Conservation (phyloP, 805 yeast genomes). For the Wickerhamiella australiensis region DNA sequence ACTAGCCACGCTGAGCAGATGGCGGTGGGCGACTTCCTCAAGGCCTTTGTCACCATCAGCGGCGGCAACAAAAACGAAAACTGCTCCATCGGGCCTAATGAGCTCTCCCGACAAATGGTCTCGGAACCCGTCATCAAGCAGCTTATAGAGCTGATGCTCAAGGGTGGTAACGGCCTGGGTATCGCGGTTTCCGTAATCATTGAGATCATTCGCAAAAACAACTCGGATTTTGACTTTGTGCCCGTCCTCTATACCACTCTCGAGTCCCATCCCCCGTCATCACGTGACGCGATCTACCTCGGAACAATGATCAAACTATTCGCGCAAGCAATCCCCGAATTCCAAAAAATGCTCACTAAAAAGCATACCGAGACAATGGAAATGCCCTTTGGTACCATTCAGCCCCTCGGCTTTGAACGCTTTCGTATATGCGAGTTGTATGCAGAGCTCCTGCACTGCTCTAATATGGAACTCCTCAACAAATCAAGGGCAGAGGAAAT, state of each 20-base stretch:
- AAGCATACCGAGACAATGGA: slow-evolving; percentile 30
- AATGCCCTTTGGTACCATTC: slow-evolving; percentile 55
- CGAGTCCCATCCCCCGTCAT: slow-evolving; percentile 84
- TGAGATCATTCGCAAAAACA: slow-evolving; percentile 88
- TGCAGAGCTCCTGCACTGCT: slow-evolving; percentile 90
- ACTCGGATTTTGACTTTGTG: slow-evolving; percentile 85
- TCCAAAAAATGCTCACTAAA: slow-evolving; percentile 47
- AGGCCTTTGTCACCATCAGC: slow-evolving; percentile 85
- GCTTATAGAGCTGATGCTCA: slow-evolving; percentile 64
- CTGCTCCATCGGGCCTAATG: slow-evolving; percentile 92
- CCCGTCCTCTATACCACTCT: slow-evolving; percentile 73
- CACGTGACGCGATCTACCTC: slow-evolving; percentile 83
- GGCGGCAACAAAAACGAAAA: slow-evolving; percentile 85
- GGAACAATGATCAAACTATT: slow-evolving; percentile 76
- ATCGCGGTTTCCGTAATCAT: slow-evolving; percentile 92
- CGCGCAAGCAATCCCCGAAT: slow-evolving; percentile 58
- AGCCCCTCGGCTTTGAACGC: slow-evolving; percentile 79
- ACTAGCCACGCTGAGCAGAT: slow-evolving; percentile 65
- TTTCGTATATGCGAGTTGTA: slow-evolving; percentile 83
- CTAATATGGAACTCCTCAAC: slow-evolving; percentile 89
- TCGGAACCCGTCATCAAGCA: slow-evolving; percentile 54
- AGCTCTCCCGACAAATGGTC: slow-evolving; percentile 79
- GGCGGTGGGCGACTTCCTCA: slow-evolving; percentile 89
- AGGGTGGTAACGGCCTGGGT: slow-evolving; percentile 69
- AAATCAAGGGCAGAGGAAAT: slow-evolving; percentile 60